These are phyloP conservation scores for Peniophora sp. DNA, from an alignment of 1,284 basidiomycete genomes.

Conservation along the genomic window DNA sequence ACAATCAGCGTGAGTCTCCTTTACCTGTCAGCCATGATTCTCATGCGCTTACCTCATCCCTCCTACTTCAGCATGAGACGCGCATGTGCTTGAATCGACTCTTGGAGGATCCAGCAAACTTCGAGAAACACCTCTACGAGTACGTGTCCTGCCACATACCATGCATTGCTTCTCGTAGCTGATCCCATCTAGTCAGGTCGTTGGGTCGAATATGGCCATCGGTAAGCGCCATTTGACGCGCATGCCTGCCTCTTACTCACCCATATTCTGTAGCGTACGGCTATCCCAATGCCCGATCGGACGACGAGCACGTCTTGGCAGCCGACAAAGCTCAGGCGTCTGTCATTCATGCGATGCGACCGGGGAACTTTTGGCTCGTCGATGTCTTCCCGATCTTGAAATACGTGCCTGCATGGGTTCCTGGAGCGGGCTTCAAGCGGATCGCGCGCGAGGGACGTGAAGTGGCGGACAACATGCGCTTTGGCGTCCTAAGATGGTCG, in stretches of 20 bases:
- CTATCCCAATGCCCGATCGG: not conserved
- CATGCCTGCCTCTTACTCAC: not conserved
- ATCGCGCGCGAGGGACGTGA: not conserved
- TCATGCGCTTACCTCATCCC: too few species aligned
- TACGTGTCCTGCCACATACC: not conserved
- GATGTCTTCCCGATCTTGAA: not conserved
- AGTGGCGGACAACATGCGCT: not conserved
- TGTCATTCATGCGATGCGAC: not conserved
- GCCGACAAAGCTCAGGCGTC: not conserved
- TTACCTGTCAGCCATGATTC: too few species aligned
- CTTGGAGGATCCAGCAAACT: not conserved
- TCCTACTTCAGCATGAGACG: not conserved
- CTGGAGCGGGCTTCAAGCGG: constrained; percentile 8
- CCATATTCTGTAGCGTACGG: not conserved
- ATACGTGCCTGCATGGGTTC: constrained; percentile 16
- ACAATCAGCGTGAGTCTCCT: too few species aligned
- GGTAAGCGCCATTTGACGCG: not conserved
- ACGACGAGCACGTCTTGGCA: not conserved
- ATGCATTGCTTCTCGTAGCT: not conserved
- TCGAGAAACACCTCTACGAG: not conserved
- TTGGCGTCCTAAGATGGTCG: not conserved
- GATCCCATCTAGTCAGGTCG: too few species aligned
- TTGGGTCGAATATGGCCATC: too few species aligned
- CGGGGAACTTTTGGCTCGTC: not conserved
- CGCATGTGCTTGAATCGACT: not conserved